phyloP scores from a whole-genome alignment of 2,329 filamentous ascomycete genomes.

The Neocucurbitaria cava region DNA sequence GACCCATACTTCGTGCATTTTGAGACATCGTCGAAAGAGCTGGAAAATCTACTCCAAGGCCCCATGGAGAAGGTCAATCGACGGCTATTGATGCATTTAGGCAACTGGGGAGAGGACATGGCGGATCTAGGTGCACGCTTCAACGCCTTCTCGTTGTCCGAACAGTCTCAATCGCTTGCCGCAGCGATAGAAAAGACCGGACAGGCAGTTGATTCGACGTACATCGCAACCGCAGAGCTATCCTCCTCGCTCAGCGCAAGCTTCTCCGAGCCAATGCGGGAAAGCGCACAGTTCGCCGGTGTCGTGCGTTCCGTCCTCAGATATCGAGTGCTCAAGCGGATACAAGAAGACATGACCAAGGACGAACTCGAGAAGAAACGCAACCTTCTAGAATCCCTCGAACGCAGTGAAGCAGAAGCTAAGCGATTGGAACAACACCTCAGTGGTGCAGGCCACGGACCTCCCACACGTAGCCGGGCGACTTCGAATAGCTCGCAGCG shows the following conservation, averaged over 20 bases:
- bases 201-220: conserved; percentile 93
- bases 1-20: conserved; percentile 97
- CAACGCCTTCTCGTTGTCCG: conserved; percentile 95
- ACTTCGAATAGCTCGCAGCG: conserved; percentile 62
- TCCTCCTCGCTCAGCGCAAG: conserved; percentile 86
- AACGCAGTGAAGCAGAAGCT: conserved; percentile 90
- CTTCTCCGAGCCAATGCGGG: conserved; percentile 97
- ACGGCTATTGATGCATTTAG: conserved; percentile 83
- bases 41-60: conserved; percentile 86
- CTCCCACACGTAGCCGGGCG: conserved; percentile 70
- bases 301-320: conserved; percentile 88
- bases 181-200: conserved; percentile 93
- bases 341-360: conserved; percentile 96
- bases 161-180: conserved; percentile 85
- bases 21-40: conserved; percentile 87
- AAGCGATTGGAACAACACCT: conserved; percentile 94
- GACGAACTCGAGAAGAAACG: conserved; percentile 92
- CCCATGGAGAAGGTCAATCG: conserved; percentile 98
- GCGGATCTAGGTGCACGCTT: conserved; percentile 94
- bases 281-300: conserved; percentile 95
- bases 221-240: conserved; percentile 92
- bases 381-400: conserved; percentile 81
- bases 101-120: conserved; percentile 82
- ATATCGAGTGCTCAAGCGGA: conserved; percentile 89
- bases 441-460: conserved; percentile 70